Conservation (phyloP, 495 filamentous ascomycete species). For the Opeltia flavorubescens region DNA sequence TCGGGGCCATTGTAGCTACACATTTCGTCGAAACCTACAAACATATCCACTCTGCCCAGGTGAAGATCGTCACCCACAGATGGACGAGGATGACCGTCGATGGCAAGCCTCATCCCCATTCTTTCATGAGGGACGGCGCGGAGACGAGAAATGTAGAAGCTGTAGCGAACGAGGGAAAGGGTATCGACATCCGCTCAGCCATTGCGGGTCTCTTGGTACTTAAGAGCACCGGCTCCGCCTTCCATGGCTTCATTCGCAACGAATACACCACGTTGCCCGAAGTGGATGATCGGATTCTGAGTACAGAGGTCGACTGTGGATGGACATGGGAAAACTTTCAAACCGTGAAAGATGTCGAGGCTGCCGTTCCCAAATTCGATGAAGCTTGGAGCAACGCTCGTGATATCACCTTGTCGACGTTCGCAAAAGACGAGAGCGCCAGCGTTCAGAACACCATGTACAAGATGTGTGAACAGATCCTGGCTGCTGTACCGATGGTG, state of each 20-base stretch:
- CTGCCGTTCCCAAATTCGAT: constrained; percentile 55
- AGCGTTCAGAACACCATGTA: constrained; percentile 98
- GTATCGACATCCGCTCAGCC: constrained; percentile 57
- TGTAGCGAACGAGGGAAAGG: constrained; percentile 37
- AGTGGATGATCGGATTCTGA: constrained; percentile 87
- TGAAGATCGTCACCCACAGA: constrained; percentile 69
- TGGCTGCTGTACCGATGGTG: constrained; percentile 57
- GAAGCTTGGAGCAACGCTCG: constrained; percentile 60
- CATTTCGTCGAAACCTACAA: constrained; percentile 81
- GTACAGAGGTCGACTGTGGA: constrained; percentile 72
- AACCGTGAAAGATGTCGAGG: constrained; percentile 51
- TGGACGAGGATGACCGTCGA: constrained; percentile 86
- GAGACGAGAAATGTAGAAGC: constrained; percentile 72
- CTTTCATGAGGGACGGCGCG: constrained; percentile 76
- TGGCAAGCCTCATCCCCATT: constrained; percentile 90
- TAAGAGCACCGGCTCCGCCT: constrained; percentile 94
- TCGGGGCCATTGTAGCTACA: constrained; percentile 64
- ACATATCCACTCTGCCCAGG: constrained; percentile 72
- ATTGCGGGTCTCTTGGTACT: constrained; percentile 72
- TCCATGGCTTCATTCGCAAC: constrained; percentile 85
- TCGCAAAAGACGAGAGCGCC: constrained; percentile 81
- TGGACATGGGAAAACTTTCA: constrained; percentile 75
- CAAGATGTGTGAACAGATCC: constrained; percentile 86
- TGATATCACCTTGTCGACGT: constrained; percentile 74
- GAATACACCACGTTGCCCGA: constrained; percentile 84